Evolutionary conservation across 108 stramenopile genomes (phyloP).

Genomic region (Nitzschia inconspicua): DNA sequence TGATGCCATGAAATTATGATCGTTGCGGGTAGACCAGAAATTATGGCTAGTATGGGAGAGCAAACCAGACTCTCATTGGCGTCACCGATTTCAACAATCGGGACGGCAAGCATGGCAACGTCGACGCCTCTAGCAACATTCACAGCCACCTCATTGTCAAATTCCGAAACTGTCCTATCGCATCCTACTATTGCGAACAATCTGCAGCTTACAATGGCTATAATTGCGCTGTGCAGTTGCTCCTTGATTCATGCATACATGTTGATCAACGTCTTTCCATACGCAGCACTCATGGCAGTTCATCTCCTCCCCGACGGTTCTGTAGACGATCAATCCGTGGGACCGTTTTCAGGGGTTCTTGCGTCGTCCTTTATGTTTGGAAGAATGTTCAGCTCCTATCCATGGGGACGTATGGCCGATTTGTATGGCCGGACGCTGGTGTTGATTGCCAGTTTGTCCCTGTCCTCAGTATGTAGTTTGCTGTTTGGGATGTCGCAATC

Average conservation of each 20-base stretch:
- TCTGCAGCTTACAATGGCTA: too few species aligned
- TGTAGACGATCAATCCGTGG: slow-evolving; percentile 24
- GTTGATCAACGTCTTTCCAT: slow-evolving; percentile 64
- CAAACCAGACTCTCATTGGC: too few species aligned
- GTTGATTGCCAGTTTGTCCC: slow-evolving; percentile 32
- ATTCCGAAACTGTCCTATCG: too few species aligned
- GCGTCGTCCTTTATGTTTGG: slow-evolving; percentile 70
- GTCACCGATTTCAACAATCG: too few species aligned
- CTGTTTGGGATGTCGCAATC: slow-evolving; percentile 58
- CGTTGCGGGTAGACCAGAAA: too few species aligned
- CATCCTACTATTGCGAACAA: too few species aligned
- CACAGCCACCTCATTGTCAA: too few species aligned
- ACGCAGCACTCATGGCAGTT: slow-evolving; percentile 63
- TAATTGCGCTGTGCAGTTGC: slow-evolving; percentile 12
- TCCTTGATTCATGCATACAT: slow-evolving; percentile 32
- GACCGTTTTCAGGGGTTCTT: slow-evolving; percentile 62
- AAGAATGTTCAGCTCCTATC: slow-evolving; percentile 39
- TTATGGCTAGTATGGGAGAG: too few species aligned
- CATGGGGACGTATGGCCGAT: slow-evolving; percentile 63
- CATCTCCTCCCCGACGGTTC: slow-evolving; percentile 26
- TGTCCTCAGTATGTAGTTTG: slow-evolving; percentile 42
- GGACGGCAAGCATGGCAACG: too few species aligned
- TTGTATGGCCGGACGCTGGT: slow-evolving; percentile 59
- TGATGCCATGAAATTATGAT: too few species aligned
- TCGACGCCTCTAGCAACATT: too few species aligned